These are phyloP conservation scores for Neofusicoccum sp. DNA, from an alignment of 2,329 filamentous ascomycete species.

Conservation along the genomic window DNA sequence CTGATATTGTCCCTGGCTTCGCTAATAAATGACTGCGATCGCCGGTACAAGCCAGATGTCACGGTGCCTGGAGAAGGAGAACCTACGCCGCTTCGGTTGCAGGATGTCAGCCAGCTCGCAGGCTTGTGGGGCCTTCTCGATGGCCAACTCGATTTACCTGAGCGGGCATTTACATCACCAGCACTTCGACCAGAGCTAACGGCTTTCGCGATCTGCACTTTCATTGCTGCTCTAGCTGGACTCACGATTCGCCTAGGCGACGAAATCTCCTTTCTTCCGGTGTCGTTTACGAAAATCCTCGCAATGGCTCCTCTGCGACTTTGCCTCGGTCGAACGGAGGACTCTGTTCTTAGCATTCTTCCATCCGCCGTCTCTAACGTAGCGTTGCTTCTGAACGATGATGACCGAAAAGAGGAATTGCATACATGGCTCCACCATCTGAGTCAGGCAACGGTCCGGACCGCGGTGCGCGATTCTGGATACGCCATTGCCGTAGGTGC, in stretches of 20 bases:
- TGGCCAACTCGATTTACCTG: conserved; percentile 34
- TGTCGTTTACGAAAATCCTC: background rate
- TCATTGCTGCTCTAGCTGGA: conserved; percentile 41
- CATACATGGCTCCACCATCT: conserved; percentile 31
- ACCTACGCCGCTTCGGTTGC: background rate
- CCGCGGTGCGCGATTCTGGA: conserved; percentile 40
- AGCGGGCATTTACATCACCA: conserved; percentile 39
- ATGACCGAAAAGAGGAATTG: conserved; percentile 23
- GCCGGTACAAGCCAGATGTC: background rate
- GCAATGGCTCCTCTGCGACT: conserved; percentile 27
- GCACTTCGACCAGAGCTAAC: conserved; percentile 63
- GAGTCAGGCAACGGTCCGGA: conserved; percentile 39
- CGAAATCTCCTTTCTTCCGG: background rate
- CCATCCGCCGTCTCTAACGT: conserved; percentile 26
- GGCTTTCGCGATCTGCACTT: conserved; percentile 59
- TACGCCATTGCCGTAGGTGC: conserved; percentile 46
- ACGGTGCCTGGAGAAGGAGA: no score
- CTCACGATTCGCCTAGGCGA: conserved; percentile 38
- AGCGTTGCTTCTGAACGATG: conserved; percentile 23
- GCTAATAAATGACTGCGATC: conserved; percentile 34
- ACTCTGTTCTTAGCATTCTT: conserved; percentile 33
- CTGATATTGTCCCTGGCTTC: conserved; percentile 62
- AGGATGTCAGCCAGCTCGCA: conserved; percentile 22
- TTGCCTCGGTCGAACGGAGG: conserved; percentile 36
- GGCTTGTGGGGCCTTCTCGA: conserved; percentile 29